A percentile compares a stretch with the other conserved stretches of the same genome.
These are phyloP conservation scores for Salvia miltiorrhiza DNA, from an alignment of 257 asterid genomes.

Conservation along the genomic window DNA sequence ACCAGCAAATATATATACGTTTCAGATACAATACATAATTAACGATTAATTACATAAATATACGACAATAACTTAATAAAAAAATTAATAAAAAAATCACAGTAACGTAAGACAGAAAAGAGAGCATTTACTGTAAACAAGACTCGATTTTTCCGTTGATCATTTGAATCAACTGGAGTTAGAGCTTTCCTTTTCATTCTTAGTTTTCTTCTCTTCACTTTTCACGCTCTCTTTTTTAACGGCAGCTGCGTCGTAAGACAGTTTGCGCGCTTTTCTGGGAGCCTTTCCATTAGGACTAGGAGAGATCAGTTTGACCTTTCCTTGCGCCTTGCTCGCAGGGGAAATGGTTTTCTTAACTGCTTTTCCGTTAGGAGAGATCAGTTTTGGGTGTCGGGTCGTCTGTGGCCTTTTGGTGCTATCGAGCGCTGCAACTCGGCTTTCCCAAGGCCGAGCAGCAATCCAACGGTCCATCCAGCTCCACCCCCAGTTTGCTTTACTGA, in stretches of 20 bases:
- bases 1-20: too few relatives aligned
- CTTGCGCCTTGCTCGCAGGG: slow-evolving; percentile 40
- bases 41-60: slow-evolving; percentile 23
- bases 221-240: slow-evolving; percentile 35
- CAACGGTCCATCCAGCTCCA: slow-evolving; percentile 99
- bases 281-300: slow-evolving; percentile 58
- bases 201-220: slow-evolving; percentile 33
- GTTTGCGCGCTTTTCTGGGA: slow-evolving; percentile 41
- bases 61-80: slow-evolving; percentile 18
- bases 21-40: slow-evolving; percentile 12
- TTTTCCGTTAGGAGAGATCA: slow-evolving; percentile 16
- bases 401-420: slow-evolving; percentile 54
- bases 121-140: slow-evolving; percentile 3
- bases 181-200: slow-evolving; percentile 27
- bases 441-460: slow-evolving; percentile 99
- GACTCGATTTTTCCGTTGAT: too few relatives aligned
- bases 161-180: too few relatives aligned
- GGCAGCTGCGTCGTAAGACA: slow-evolving; percentile 45
- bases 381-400: slow-evolving; percentile 22
- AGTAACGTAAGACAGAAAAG: slow-evolving; percentile 16
- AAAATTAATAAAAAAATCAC: slow-evolving; percentile 26
- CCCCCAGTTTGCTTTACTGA: slow-evolving; percentile 76
- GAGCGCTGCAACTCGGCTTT: slow-evolving; percentile 49
- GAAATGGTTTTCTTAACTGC: slow-evolving; percentile 30
- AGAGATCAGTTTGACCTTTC: slow-evolving; percentile 41